Base-by-base conservation (phyloP, 108 stramenopile species). In the Skeletonema potamos region DNA sequence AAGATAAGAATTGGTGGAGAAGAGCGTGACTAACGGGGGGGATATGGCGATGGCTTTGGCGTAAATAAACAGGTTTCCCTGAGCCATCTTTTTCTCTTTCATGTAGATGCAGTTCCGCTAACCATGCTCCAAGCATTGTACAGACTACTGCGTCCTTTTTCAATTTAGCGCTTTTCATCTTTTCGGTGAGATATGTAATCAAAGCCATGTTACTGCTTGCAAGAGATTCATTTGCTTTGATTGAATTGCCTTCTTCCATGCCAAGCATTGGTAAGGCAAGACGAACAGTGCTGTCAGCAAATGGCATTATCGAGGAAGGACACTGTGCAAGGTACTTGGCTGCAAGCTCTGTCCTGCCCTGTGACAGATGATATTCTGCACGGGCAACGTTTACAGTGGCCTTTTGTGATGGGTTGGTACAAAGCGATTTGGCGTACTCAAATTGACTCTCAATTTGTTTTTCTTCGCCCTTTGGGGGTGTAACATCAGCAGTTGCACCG, bases 91-190 rank as follows among this genome's bases (percentile, higher is more conserved):
- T 32, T 36, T 82, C 77, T 11, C 77, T 55, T 57, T 94, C 90
- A 48, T 91, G 87, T 43, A 94, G 60, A 62, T 90, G 84, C 15
- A 94, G 68, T 76, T 92, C 91, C 9, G 90, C 83, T 54, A 95
- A 68, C 94, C 94, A 95, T 6, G 92, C 82, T 20, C 90, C 94
- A 58, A 95, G 84, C 89, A 95, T 95, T 58, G 90, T 92, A 58
- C 82, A 89, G 0, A 85, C 81, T 70, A 90, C 77, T 18, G 73
- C 75, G 70, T 93, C 88, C 57, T 87, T 72, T 37, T 87, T 88
- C 41, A 84, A 78, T 64, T 87, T 89, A 15, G 75, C 85, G 55
- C 73, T 82, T 59, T 87, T 83, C 83, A 95, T 88, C 60, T 90
- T 95, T 51, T 92, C 91, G 36, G 73, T 82, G 9, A 95, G 72